A percentile compares a stretch with the other conserved stretches of the same genome.
Evolutionary conservation across 306 rosid species (phyloP).

Genomic region (Fagus sylvatica): DNA sequence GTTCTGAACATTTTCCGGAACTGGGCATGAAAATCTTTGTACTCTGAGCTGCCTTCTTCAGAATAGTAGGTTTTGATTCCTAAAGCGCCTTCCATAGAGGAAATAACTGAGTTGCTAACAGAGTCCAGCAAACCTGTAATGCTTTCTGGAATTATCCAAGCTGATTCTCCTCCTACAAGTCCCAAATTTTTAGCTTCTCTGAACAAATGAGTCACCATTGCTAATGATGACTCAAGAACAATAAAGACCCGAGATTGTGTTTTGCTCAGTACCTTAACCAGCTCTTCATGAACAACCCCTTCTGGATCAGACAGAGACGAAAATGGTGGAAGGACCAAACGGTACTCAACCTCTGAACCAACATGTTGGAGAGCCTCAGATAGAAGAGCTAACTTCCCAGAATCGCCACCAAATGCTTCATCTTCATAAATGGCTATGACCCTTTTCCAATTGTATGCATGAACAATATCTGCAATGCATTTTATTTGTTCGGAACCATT

Average conservation of each 20-base stretch:
- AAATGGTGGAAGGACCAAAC: conserved; percentile 49
- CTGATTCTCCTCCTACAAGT: conserved; percentile 49
- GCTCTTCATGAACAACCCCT: conserved; percentile 48
- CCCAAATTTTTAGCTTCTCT: conserved; percentile 52
- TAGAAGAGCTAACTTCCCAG: conserved; percentile 44
- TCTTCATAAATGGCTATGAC: conserved; percentile 57
- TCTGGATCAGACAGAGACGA: conserved; percentile 48
- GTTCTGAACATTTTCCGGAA: conserved; percentile 38
- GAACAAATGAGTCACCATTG: conserved; percentile 50
- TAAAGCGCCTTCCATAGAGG: conserved; percentile 61
- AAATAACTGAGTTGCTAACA: conserved; percentile 40
- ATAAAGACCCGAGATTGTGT: conserved; percentile 56
- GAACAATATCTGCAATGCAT: conserved; percentile 53
- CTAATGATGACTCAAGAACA: conserved; percentile 53
- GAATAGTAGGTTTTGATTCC: conserved; percentile 60
- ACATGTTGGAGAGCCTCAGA: conserved; percentile 55
- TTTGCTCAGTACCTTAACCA: conserved; percentile 34
- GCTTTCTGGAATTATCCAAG: conserved; percentile 68
- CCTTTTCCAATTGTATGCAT: conserved; percentile 29
- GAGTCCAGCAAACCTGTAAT: conserved; percentile 49
- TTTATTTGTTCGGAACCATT: conserved; percentile 36
- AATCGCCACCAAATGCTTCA: conserved; percentile 42
- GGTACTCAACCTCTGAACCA: conserved; percentile 50
- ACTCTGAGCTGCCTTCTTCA: conserved; percentile 32
- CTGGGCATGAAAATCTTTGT: conserved; percentile 32